phyloP scores from a whole-genome alignment of 306 rosid genomes.

The Cyclanthera cordifolia region DNA sequence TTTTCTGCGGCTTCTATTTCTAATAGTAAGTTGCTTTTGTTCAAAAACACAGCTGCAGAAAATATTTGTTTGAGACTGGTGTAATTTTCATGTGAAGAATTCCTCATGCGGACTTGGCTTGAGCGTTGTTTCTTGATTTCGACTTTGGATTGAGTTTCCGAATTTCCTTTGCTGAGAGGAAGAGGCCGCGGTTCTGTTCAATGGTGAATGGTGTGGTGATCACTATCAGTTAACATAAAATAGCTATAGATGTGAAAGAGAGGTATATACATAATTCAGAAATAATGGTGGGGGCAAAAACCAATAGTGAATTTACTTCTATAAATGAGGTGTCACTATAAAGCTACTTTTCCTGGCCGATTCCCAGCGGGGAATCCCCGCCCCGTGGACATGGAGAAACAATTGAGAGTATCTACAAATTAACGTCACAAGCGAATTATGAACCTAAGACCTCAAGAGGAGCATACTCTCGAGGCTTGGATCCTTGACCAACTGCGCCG shows the following conservation, averaged over 20 bases:
- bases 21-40: conserved; percentile 23
- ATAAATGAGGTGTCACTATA: background rate
- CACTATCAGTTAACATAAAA: background rate
- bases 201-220: background rate
- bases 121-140: conserved; percentile 21
- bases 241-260: background rate
- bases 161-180: conserved; percentile 18
- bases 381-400: too few species aligned
- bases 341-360: too few species aligned
- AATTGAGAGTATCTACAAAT: too few species aligned
- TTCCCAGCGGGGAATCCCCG: too few species aligned
- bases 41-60: conserved; percentile 26
- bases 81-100: conserved; percentile 29
- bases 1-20: conserved; percentile 48
- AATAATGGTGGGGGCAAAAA: background rate
- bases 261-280: conserved; percentile 6
- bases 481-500: too few species aligned
- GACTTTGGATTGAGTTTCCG: conserved; percentile 17
- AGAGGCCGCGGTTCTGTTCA: conserved; percentile 22
- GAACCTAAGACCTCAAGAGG: too few species aligned
- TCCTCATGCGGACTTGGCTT: conserved; percentile 15
- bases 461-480: too few species aligned
- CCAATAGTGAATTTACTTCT: background rate
- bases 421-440: too few species aligned
- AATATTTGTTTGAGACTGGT: conserved; percentile 33